These are phyloP conservation scores for Pueraria montana DNA, from an alignment of 306 rosid species.

Conservation along the genomic window DNA sequence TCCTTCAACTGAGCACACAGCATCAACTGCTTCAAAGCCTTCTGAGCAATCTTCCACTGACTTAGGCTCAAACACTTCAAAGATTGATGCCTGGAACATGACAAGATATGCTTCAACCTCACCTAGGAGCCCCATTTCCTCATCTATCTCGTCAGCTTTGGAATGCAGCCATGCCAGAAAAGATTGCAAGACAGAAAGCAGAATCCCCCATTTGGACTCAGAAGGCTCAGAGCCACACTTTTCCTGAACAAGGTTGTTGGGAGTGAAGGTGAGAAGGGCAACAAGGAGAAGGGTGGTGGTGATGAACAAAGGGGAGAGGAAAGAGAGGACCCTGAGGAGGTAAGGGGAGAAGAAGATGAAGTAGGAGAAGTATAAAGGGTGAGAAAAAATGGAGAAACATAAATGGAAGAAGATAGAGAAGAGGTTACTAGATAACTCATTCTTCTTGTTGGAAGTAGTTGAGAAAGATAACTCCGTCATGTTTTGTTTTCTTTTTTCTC, in stretches of 20 bases:
- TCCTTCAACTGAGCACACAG: constrained; percentile 40
- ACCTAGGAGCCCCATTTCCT: constrained; percentile 56
- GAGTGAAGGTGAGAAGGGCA: constrained; percentile 68
- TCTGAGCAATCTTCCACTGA: constrained; percentile 53
- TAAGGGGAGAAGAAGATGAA: constrained; percentile 89
- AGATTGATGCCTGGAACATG: constrained; percentile 77
- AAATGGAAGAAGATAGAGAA: constrained; percentile 55
- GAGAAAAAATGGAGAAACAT: constrained; percentile 74
- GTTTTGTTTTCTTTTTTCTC: constrained; percentile 4
- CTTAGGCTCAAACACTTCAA: constrained; percentile 64
- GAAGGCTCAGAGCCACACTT: constrained; percentile 47
- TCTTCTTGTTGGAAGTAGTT: constrained; percentile 54
- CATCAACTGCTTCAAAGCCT: constrained; percentile 46
- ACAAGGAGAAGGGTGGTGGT: constrained; percentile 81
- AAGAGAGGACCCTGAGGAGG: constrained; percentile 76
- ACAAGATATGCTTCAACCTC: constrained; percentile 85
- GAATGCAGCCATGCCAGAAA: constrained; percentile 50
- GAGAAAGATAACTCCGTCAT: constrained; percentile 73
- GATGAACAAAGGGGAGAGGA: constrained; percentile 87
- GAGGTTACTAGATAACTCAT: constrained; percentile 54
- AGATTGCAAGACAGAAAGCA: constrained; percentile 53
- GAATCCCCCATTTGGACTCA: constrained; percentile 55
- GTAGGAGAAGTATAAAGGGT: constrained; percentile 91
- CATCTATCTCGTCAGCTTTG: constrained; percentile 48
- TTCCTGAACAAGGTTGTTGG: constrained; percentile 50